These are phyloP conservation scores for Helminthosporium solani DNA, from an alignment of 2,329 filamentous ascomycete species.

Conservation along the genomic window DNA sequence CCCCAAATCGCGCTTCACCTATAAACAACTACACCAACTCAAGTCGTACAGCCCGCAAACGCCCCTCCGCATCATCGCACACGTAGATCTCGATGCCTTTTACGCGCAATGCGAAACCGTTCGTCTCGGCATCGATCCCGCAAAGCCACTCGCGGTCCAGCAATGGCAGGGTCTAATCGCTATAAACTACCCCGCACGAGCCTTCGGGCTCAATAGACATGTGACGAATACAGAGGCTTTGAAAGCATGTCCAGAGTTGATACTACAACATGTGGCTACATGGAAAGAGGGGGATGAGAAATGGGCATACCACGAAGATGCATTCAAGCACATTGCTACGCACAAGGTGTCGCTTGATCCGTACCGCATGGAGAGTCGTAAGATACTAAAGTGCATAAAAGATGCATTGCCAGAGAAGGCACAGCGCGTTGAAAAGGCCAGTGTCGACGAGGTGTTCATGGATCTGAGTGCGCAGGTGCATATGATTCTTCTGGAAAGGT, in stretches of 20 bases:
- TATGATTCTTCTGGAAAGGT: conserved; percentile 70
- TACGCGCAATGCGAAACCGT: conserved; percentile 95
- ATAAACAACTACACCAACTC: conserved; percentile 77
- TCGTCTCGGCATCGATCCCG: conserved; percentile 70
- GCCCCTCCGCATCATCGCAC: conserved; percentile 82
- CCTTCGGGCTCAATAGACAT: conserved; percentile 76
- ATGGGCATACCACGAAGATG: conserved; percentile 88
- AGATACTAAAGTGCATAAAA: conserved; percentile 78
- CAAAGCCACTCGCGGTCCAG: conserved; percentile 85
- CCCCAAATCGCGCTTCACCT: conserved; percentile 73
- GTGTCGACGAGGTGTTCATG: conserved; percentile 93
- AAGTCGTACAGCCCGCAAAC: conserved; percentile 68
- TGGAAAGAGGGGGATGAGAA: conserved; percentile 89
- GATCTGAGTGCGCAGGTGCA: conserved; percentile 87
- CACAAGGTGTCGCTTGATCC: conserved; percentile 95
- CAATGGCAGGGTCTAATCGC: conserved; percentile 96
- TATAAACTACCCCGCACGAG: conserved; percentile 89
- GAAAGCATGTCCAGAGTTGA: conserved; percentile 80
- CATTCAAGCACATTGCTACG: conserved; percentile 73
- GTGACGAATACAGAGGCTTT: conserved; percentile 78
- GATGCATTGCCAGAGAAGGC: conserved; percentile 64
- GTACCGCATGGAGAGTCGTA: conserved; percentile 81
- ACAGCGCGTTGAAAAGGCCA: conserved; percentile 85
- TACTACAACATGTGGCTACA: conserved; percentile 90
- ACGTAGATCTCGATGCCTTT: conserved; percentile 95